These are phyloP conservation scores for Fusarium napiforme DNA, from an alignment of 2,329 filamentous ascomycete genomes.

Conservation along the genomic window DNA sequence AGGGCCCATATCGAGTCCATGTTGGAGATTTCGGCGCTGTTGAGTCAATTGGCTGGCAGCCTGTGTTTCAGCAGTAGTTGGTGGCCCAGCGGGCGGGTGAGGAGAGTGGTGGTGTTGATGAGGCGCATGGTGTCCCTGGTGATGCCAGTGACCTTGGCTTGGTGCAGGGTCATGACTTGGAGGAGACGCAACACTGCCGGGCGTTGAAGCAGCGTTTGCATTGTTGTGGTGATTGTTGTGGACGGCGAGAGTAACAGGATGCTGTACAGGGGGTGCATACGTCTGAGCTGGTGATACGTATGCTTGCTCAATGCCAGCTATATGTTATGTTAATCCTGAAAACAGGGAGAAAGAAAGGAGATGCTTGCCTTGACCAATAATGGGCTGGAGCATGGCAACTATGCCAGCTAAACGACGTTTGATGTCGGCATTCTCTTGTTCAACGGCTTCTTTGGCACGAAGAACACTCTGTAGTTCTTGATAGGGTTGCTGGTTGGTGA, in stretches of 20 bases:
- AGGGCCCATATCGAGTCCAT: slow-evolving; percentile 68
- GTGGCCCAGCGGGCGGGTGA: not conserved
- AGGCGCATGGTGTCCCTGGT: slow-evolving; percentile 29
- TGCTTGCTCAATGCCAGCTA: slow-evolving; percentile 45
- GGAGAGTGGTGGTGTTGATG: slow-evolving; percentile 18
- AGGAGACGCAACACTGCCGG: slow-evolving; percentile 42
- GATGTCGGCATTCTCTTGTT: slow-evolving; percentile 84
- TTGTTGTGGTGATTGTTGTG: slow-evolving; percentile 39
- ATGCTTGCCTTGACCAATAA: slow-evolving; percentile 54
- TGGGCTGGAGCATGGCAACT: slow-evolving; percentile 70
- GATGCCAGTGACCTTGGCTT: slow-evolving; percentile 28
- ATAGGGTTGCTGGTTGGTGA: slow-evolving; percentile 83
- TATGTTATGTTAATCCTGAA: slow-evolving; percentile 1
- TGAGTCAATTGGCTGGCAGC: slow-evolving; percentile 52
- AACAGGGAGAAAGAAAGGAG: not conserved
- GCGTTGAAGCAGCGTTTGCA: slow-evolving; percentile 42
- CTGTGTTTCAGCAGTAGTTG: slow-evolving; percentile 24
- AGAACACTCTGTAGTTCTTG: slow-evolving; percentile 83
- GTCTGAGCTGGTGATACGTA: slow-evolving; percentile 50
- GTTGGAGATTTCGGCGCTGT: slow-evolving; percentile 61
- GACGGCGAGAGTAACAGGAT: slow-evolving; percentile 26
- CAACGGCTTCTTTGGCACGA: slow-evolving; percentile 78
- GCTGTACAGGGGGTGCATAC: slow-evolving; percentile 41
- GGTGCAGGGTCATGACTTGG: slow-evolving; percentile 32
- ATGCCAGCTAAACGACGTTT: slow-evolving; percentile 74